Conservation (phyloP, 768 basidiomycete species). For the Rhizopogon sp. region DNA sequence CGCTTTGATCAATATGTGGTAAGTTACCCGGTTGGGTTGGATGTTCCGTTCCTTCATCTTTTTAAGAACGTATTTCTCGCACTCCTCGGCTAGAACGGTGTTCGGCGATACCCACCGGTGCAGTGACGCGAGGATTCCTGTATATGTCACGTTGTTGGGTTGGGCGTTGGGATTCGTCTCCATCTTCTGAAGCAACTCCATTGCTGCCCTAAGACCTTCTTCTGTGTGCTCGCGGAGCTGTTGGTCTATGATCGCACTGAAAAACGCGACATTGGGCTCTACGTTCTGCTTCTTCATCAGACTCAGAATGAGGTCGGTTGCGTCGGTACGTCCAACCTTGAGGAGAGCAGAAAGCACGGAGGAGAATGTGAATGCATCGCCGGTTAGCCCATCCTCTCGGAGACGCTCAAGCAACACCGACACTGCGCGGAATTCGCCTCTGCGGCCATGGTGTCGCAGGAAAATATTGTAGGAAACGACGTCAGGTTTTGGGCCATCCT, state of each 20-base stretch:
- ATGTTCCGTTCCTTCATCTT: conserved; percentile 57
- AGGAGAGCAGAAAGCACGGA: conserved; percentile 78
- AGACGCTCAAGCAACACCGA: conserved; percentile 55
- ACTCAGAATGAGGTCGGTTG: conserved; percentile 54
- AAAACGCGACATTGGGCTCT: conserved; percentile 68
- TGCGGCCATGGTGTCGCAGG: conserved; percentile 60
- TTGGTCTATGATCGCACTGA: conserved; percentile 74
- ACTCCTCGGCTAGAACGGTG: conserved; percentile 37
- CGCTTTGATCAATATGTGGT: conserved; percentile 73
- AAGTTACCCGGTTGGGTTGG: conserved; percentile 56
- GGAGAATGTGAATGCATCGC: conserved; percentile 85
- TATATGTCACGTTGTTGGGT: conserved; percentile 84
- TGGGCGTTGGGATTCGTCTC: conserved; percentile 45
- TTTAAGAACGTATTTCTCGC: conserved; percentile 43
- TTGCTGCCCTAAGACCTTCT: conserved; percentile 51
- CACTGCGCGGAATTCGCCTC: conserved; percentile 58
- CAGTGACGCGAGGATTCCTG: conserved; percentile 68
- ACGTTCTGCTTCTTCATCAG: conserved; percentile 77
- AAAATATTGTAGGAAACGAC: conserved; percentile 79
- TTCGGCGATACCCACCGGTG: conserved; percentile 54
- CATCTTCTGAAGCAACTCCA: conserved; percentile 74
- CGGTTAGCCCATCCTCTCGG: conserved; percentile 44
- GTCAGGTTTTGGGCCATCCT: conserved; percentile 57
- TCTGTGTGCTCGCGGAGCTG: conserved; percentile 56
- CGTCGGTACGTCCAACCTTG: conserved; percentile 61